Conservation (phyloP, 2,329 filamentous ascomycete species). For the Fusarium proliferatum region DNA sequence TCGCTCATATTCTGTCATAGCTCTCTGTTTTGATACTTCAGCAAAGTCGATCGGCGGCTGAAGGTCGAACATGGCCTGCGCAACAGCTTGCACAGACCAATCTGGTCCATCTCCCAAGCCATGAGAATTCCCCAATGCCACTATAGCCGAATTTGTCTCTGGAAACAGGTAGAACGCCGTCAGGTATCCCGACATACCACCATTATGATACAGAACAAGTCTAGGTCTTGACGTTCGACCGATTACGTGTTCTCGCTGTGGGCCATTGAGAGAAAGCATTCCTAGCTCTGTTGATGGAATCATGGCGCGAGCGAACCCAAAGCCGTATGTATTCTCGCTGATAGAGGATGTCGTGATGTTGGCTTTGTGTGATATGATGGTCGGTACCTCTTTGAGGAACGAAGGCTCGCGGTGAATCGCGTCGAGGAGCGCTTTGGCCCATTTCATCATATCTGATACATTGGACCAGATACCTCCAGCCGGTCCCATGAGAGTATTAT, state of each 20-base stretch:
- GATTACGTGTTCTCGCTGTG: not conserved
- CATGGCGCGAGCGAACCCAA: not conserved
- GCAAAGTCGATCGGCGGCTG: not conserved
- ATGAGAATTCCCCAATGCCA: not conserved
- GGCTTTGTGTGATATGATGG: not conserved
- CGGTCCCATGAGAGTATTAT: not conserved
- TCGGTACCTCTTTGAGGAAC: rapidly evolving
- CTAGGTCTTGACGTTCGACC: rapidly evolving
- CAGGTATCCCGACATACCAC: not conserved
- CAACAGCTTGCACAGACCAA: not conserved
- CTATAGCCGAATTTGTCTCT: not conserved
- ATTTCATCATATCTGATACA: not conserved
- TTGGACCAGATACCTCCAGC: not conserved
- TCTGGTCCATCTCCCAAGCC: not conserved
- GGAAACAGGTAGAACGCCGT: not conserved
- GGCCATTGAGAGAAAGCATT: not conserved
- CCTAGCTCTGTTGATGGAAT: not conserved
- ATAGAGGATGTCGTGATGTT: not conserved
- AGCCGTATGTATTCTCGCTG: not conserved
- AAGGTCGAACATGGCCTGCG: not conserved
- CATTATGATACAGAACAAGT: not conserved
- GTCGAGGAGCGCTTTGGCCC: not conserved
- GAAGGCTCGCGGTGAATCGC: not conserved
- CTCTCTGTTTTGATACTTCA: not conserved
- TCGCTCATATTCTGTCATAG: not conserved